These are phyloP conservation scores for Immersiporthe knoxdaviesiana DNA, from an alignment of 2,329 filamentous ascomycete species.

Conservation along the genomic window DNA sequence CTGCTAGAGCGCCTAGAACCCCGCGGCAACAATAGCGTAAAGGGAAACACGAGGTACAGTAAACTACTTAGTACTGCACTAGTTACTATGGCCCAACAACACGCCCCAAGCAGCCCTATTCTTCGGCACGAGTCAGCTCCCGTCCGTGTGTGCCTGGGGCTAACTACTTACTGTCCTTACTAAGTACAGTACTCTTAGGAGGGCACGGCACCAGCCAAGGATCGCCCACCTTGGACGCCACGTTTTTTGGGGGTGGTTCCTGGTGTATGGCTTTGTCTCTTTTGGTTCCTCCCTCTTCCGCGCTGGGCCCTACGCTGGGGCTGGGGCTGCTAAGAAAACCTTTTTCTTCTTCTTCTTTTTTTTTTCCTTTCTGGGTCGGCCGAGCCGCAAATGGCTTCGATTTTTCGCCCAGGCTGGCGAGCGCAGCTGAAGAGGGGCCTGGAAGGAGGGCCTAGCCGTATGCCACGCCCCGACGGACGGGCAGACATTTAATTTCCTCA, in stretches of 20 bases:
- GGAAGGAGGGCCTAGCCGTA: neutral
- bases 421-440: neutral
- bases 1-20: neutral
- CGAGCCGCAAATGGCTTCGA: conserved; percentile 1
- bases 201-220: neutral
- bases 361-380: neutral
- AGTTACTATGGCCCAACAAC: neutral
- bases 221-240: neutral
- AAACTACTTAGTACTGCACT: neutral
- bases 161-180: no score
- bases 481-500: neutral
- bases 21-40: neutral
- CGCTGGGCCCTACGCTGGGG: no score
- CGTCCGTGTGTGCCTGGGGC: neutral
- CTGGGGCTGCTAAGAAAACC: neutral
- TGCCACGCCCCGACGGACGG: neutral
- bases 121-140: neutral
- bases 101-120: neutral
- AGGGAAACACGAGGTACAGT: neutral
- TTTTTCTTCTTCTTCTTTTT: no score
- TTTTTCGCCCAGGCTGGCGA: neutral
- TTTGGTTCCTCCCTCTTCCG: neutral
- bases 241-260: neutral
- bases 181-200: no score
- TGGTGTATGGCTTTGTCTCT: neutral